Conservation (phyloP, 78 protist genomes). For the Creolimax fragrantissima region DNA sequence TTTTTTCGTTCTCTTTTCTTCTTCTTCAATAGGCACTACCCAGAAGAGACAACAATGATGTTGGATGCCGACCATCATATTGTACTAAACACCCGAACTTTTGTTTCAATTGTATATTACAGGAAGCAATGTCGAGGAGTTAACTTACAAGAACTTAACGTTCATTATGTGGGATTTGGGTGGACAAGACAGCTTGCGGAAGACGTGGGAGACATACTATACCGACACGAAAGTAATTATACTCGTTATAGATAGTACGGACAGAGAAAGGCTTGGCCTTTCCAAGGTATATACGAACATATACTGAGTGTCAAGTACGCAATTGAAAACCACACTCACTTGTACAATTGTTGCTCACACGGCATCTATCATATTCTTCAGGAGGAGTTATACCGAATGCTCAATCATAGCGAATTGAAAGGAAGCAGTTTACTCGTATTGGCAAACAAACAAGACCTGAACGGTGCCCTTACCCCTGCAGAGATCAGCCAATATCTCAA, state of each 20-base stretch:
- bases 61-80: too few relatives aligned
- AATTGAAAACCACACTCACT: too few relatives aligned
- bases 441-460: conserved; percentile 73
- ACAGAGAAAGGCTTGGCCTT: conserved; percentile 45
- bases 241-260: conserved; percentile 71
- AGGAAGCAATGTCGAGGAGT: conserved; percentile 77
- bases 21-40: too few relatives aligned
- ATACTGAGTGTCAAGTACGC: too few relatives aligned
- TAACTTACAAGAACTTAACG: conserved; percentile 61
- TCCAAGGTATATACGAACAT: too few relatives aligned
- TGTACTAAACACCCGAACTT: too few relatives aligned
- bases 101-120: too few relatives aligned
- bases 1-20: too few relatives aligned
- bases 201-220: conserved; percentile 70
- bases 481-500: conserved; percentile 50
- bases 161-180: conserved; percentile 75
- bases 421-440: conserved; percentile 43
- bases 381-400: conserved; percentile 59
- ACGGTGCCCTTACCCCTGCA: conserved; percentile 63
- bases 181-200: conserved; percentile 62
- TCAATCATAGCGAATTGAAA: conserved; percentile 41
- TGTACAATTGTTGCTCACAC: too few relatives aligned
- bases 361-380: too few relatives aligned
- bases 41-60: too few relatives aligned
- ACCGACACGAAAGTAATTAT: conserved; percentile 44